These are phyloP conservation scores for Fusarium domesticum DNA, from an alignment of 2,329 filamentous ascomycete species.

Conservation along the genomic window DNA sequence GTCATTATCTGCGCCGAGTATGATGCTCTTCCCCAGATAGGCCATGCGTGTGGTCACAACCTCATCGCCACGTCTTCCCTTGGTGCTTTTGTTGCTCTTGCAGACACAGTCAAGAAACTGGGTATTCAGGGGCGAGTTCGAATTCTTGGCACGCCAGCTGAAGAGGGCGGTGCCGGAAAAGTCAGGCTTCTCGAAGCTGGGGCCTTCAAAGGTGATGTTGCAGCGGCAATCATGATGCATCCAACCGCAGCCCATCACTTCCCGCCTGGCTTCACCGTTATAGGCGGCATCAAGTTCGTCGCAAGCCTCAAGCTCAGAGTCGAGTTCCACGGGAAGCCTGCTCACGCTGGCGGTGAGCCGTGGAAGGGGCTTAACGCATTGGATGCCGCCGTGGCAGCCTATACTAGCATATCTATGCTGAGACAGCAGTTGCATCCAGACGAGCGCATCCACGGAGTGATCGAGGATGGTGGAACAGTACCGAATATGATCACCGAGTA, in stretches of 20 bases:
- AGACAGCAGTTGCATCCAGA: conserved; percentile 22
- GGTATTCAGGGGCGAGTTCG: no score
- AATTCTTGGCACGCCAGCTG: no score
- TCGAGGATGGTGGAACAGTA: conserved; percentile 33
- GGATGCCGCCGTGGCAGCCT: conserved; percentile 18
- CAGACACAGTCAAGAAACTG: no score
- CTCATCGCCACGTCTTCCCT: conserved; percentile 21
- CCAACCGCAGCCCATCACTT: no score
- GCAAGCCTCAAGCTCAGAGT: conserved; percentile 11
- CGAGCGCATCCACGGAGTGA: conserved; percentile 23
- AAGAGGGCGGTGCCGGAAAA: no score
- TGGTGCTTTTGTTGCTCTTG: conserved; percentile 12
- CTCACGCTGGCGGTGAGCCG: conserved; percentile 19
- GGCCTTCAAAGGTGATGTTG: no score
- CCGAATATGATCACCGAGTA: conserved; percentile 41
- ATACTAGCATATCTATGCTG: conserved; percentile 17
- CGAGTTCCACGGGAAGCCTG: conserved; percentile 7
- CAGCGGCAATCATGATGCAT: no score
- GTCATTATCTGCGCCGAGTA: conserved; percentile 44
- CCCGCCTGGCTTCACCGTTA: no score
- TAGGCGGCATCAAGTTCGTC: conserved; percentile 12
- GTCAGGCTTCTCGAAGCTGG: no score
- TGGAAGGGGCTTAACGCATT: conserved; percentile 22
- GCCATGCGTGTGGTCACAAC: conserved; percentile 24
- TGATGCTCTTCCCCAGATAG: conserved; percentile 18